Evolutionary conservation across 225 moss, liverwort and hornwort species (phyloP), one percentile per base, ranked within the genome.

Genomic region (Pseudoscleropodium purum): DNA sequence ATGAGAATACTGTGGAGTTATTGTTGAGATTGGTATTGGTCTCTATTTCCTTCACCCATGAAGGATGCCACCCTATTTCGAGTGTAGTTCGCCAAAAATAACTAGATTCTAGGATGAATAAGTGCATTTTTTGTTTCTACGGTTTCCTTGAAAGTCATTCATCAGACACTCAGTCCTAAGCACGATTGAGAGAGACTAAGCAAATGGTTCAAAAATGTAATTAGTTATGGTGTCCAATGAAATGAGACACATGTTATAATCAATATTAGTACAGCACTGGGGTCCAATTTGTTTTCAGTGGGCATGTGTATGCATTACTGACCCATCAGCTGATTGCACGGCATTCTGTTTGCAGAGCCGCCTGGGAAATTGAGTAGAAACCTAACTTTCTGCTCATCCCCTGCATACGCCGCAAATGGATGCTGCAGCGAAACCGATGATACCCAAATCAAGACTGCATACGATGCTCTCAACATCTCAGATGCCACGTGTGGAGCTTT

Each of bases 351-450:
- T 89, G 86, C 97, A 99, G 99, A 93, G 93, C 87, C 97, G 57
- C 99, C 99, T 17, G 91, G 64, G 47, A 92, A 75, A 77, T 27
- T 75, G 61, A 91, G 84, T 27, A 14, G 73, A 84, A 95, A 91
- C 83, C 81, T 97, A 54, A 94, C 92, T 7, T 99, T 99, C 88
- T 99, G 99, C 94, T 90, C 96, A 10, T 90, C 94, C 30, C 92
- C 95, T 29, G 90, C 89, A 74, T 99, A 97, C 84, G 24, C 66
- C 68, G 82, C 75, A 34, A 94, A 87, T 45, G 99, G 99, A 64
- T 99, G 99, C 90, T 99, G 99, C 90, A 87, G 74, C 70, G 9
- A 75, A 23, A 69, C 88, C 69, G 94, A 96, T 24, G 99, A 99
- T 74, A 63, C 66, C 34, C 83, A 85, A 68, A 90, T 97, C 72